Percentiles rank a stretch among this genome's conserved stretches.
These are phyloP conservation scores for Pyricularia grisea DNA, from an alignment of 2,329 filamentous ascomycete genomes.

Conservation along the genomic window DNA sequence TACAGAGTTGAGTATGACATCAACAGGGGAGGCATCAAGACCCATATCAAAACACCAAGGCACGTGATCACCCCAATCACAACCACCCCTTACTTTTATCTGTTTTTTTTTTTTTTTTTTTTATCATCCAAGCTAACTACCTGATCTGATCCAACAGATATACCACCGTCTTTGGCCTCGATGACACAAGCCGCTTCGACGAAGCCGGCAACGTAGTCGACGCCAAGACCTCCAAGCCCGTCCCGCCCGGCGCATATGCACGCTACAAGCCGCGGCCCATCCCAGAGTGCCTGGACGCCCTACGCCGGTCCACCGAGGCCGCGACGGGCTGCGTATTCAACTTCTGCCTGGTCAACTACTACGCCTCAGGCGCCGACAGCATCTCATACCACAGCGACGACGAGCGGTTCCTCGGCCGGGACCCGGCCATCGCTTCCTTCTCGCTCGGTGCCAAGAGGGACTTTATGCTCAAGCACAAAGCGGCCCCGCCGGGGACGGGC, in stretches of 20 bases:
- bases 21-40: slow-evolving; percentile 52
- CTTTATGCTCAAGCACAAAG: slow-evolving; percentile 72
- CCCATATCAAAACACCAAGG: slow-evolving; percentile 48
- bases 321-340: slow-evolving; percentile 63
- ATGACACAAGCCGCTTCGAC: slow-evolving; percentile 54
- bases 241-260: slow-evolving; percentile 42
- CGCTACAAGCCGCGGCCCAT: slow-evolving; percentile 57
- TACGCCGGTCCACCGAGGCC: slow-evolving; percentile 54
- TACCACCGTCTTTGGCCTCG: slow-evolving; percentile 48
- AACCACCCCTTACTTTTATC: background rate
- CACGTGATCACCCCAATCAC: slow-evolving; percentile 12
- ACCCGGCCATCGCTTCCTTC: slow-evolving; percentile 67
- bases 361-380: slow-evolving; percentile 65
- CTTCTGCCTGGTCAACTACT: slow-evolving; percentile 77
- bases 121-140: background rate
- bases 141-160: slow-evolving; percentile 17
- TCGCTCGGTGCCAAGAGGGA: slow-evolving; percentile 64
- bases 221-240: slow-evolving; percentile 27
- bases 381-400: slow-evolving; percentile 77
- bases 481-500: too few relatives aligned
- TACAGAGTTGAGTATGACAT: slow-evolving; percentile 69
- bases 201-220: slow-evolving; percentile 32
- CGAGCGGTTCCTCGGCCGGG: slow-evolving; percentile 61
- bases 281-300: slow-evolving; percentile 52
- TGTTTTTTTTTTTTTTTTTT: background rate